A percentile compares a stretch with the other conserved stretches of the same genome.
Conservation (phyloP, 371 early-diverging fungal species). For the Smittium culicis region DNA sequence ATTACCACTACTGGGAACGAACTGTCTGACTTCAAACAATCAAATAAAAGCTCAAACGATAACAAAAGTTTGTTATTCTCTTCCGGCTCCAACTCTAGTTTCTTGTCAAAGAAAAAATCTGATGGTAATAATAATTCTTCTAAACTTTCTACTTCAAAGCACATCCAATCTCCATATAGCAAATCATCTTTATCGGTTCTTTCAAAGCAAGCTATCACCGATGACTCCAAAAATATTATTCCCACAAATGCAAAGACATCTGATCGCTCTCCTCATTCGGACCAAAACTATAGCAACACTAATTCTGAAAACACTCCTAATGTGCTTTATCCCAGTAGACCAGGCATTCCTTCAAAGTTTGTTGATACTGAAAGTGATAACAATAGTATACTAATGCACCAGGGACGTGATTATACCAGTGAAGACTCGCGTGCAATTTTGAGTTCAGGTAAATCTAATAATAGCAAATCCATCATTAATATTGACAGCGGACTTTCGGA, state of each 20-base stretch:
- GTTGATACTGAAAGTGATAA: background rate
- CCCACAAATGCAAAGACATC: background rate
- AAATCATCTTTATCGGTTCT: background rate
- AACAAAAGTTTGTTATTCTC: background rate
- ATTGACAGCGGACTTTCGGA: slow-evolving; percentile 1
- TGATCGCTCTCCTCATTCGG: background rate
- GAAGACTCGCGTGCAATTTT: background rate
- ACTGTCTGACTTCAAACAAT: background rate
- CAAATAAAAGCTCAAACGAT: background rate
- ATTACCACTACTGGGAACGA: background rate
- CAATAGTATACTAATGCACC: background rate
- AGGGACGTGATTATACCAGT: slow-evolving; percentile 7
- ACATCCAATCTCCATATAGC: background rate
- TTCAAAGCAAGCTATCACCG: background rate
- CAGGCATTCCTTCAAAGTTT: background rate
- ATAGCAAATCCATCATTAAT: background rate
- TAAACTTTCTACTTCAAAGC: background rate
- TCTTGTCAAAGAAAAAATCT: background rate
- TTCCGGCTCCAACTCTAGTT: background rate
- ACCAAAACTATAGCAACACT: background rate
- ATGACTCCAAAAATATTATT: background rate
- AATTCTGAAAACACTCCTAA: background rate
- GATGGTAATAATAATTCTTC: background rate
- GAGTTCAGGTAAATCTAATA: background rate
- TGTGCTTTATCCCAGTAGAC: background rate